Evolutionary conservation across 768 basidiomycete species (phyloP).

Genomic region (Lepiota venenata): DNA sequence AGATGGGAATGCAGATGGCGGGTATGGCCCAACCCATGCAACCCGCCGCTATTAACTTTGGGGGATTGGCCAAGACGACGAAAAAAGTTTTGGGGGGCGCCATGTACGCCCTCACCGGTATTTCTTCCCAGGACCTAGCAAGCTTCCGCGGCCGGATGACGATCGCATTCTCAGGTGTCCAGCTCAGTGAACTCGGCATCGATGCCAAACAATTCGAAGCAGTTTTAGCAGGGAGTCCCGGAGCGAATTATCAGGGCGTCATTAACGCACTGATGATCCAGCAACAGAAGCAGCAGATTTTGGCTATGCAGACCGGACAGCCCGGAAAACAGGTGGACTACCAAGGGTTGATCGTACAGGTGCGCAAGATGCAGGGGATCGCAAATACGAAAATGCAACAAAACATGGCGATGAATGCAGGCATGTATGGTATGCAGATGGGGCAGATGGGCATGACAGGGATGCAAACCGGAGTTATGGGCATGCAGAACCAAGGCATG

Average conservation of each 20-base stretch:
- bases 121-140: background rate
- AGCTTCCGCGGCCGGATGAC: background rate
- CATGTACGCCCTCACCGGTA: background rate
- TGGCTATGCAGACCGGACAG: background rate
- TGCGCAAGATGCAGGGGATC: constrained; percentile 15
- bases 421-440: constrained; percentile 19
- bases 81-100: background rate
- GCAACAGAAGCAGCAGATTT: constrained; percentile 20
- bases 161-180: constrained; percentile 10
- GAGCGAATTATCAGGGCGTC: constrained; percentile 30
- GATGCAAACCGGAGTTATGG: constrained; percentile 2
- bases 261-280: constrained; percentile 28
- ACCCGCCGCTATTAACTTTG: background rate
- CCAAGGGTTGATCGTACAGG: constrained; percentile 10
- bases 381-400: constrained; percentile 15
- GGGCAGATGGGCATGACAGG: background rate
- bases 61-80: background rate
- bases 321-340: constrained; percentile 8
- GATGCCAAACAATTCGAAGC: constrained; percentile 22
- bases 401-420: constrained; percentile 18
- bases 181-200: constrained; percentile 16
- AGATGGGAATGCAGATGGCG: background rate
- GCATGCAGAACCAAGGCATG: constrained; percentile 5
- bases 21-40: background rate
- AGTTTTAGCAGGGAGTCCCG: constrained; percentile 26